These are phyloP conservation scores for Actinomortierella ambigua DNA, from an alignment of 371 early-diverging fungal species.

Conservation along the genomic window DNA sequence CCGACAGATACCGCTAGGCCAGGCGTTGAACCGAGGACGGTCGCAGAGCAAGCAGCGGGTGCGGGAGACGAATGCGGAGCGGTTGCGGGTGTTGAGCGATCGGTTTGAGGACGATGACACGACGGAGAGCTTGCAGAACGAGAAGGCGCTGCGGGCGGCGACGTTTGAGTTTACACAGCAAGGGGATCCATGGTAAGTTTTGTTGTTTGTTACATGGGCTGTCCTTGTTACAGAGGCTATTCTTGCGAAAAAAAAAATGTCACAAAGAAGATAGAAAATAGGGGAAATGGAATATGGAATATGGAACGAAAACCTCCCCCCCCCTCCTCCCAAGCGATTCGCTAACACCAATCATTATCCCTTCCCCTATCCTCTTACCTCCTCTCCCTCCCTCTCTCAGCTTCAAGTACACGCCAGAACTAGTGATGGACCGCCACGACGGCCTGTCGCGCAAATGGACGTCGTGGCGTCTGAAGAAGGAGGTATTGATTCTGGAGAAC, in stretches of 20 bases:
- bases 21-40: slow-evolving; percentile 37
- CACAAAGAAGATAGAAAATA: too few species aligned
- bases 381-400: slow-evolving; percentile 9
- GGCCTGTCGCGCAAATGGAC: slow-evolving; percentile 45
- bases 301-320: too few species aligned
- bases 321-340: background rate
- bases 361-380: background rate
- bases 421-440: slow-evolving; percentile 49
- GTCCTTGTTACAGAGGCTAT: too few species aligned
- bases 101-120: slow-evolving; percentile 24
- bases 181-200: slow-evolving; percentile 54
- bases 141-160: slow-evolving; percentile 37
- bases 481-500: slow-evolving; percentile 41
- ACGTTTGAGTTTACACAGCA: slow-evolving; percentile 53
- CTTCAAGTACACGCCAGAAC: slow-evolving; percentile 49
- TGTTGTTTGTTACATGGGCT: background rate
- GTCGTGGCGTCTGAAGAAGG: slow-evolving; percentile 40
- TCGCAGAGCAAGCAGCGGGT: slow-evolving; percentile 38
- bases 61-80: slow-evolving; percentile 31
- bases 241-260: too few species aligned
- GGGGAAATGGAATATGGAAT: too few species aligned
- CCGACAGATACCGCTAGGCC: slow-evolving; percentile 45
- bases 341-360: background rate
- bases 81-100: slow-evolving; percentile 31
- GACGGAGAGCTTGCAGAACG: slow-evolving; percentile 41